These are phyloP conservation scores for Suillus plorans DNA, from an alignment of 768 basidiomycete species.

Conservation along the genomic window DNA sequence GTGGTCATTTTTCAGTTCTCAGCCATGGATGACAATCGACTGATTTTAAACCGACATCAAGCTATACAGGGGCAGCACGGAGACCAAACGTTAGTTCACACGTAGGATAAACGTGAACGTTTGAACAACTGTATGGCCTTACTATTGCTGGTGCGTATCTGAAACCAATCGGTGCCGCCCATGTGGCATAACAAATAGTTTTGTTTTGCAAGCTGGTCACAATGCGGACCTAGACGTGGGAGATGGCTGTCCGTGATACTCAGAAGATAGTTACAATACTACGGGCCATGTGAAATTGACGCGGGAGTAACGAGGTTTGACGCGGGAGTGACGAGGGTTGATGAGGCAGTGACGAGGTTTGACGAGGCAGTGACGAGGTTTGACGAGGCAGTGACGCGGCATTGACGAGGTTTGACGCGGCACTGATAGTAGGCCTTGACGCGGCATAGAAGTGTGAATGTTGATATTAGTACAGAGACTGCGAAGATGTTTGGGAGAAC, in stretches of 20 bases:
- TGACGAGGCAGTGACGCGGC: no score
- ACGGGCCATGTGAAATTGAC: no score
- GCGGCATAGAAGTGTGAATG: no score
- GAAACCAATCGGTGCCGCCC: neutral
- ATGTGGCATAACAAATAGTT: neutral
- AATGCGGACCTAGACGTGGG: neutral
- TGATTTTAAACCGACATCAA: neutral
- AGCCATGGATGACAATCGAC: neutral
- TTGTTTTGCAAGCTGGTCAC: neutral
- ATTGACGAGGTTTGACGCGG: no score
- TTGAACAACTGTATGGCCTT: neutral
- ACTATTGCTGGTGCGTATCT: neutral
- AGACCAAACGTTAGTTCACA: neutral
- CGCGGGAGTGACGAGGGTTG: no score
- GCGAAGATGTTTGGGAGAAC: no score
- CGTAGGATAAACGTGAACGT: neutral
- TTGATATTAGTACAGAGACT: no score
- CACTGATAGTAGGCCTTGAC: no score
- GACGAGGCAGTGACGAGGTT: no score
- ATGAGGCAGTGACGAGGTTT: no score
- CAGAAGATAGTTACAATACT: no score
- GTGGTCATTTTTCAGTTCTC: conserved; percentile 9
- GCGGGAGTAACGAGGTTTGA: no score
- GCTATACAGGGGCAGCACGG: neutral
- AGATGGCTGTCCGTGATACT: neutral